phyloP scores from a whole-genome alignment of 305 asterid species.

The Salvia sclarea region DNA sequence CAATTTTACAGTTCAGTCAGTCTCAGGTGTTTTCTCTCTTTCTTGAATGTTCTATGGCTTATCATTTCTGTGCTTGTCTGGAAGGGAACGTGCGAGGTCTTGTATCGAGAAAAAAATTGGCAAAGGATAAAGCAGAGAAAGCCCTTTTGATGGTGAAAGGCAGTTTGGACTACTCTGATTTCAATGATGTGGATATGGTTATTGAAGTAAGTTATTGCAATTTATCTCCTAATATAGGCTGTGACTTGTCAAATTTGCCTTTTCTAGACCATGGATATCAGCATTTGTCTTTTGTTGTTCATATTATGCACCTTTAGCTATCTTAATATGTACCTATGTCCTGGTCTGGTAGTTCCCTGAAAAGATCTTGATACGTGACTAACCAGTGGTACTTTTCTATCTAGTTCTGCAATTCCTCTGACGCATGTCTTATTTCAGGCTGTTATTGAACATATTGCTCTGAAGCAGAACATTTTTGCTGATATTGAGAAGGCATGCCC shows the following conservation, averaged over 20 bases:
- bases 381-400: conserved; percentile 14
- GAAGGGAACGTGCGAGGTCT: conserved; percentile 73
- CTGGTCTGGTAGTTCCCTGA: conserved; percentile 10
- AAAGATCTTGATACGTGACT: no score
- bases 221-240: conserved; percentile 24
- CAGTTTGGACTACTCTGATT: conserved; percentile 75
- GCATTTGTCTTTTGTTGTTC: background rate
- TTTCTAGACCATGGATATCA: background rate
- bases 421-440: conserved; percentile 66
- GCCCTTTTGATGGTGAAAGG: conserved; percentile 79
- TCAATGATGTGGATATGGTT: conserved; percentile 91
- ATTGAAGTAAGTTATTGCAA: conserved; percentile 65
- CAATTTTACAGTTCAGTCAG: conserved; percentile 5
- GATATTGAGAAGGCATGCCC: conserved; percentile 92
- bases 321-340: conserved; percentile 10
- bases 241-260: conserved; percentile 8
- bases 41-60: conserved; percentile 12
- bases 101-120: conserved; percentile 71
- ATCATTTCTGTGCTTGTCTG: conserved; percentile 31
- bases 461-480: conserved; percentile 78
- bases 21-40: conserved; percentile 27
- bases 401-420: conserved; percentile 27
- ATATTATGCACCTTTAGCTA: background rate
- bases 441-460: conserved; percentile 74
- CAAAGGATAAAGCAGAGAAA: conserved; percentile 68